These are phyloP conservation scores for Phylloporus sp. DNA, from an alignment of 768 basidiomycete species.

Conservation along the genomic window DNA sequence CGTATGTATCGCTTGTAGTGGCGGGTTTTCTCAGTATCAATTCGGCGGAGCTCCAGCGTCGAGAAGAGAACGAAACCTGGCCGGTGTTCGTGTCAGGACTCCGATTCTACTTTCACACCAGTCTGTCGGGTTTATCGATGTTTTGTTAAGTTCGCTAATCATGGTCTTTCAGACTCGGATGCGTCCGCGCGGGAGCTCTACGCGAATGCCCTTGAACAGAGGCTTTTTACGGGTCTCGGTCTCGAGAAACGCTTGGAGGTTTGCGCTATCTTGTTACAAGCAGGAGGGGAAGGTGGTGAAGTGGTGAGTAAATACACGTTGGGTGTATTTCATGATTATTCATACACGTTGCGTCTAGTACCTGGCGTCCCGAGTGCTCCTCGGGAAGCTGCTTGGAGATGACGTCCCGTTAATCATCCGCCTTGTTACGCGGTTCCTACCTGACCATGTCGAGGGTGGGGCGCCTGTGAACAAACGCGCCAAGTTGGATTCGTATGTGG, in stretches of 20 bases:
- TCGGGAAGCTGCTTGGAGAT: slow-evolving; percentile 47
- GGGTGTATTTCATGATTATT: background rate
- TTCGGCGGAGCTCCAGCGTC: slow-evolving; percentile 41
- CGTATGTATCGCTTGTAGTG: slow-evolving; percentile 32
- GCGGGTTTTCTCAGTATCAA: slow-evolving; percentile 51
- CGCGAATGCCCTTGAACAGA: slow-evolving; percentile 43
- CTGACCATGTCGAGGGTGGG: slow-evolving; percentile 34
- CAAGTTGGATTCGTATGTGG: slow-evolving; percentile 57
- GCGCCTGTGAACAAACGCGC: slow-evolving; percentile 60
- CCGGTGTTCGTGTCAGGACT: slow-evolving; percentile 41
- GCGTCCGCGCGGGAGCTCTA: slow-evolving; percentile 38
- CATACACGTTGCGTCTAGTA: slow-evolving; percentile 30
- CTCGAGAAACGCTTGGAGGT: slow-evolving; percentile 51
- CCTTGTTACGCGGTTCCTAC: slow-evolving; percentile 49
- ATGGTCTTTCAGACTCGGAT: slow-evolving; percentile 34
- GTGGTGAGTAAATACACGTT: slow-evolving; percentile 35
- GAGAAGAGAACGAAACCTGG: slow-evolving; percentile 43
- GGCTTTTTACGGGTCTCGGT: slow-evolving; percentile 51
- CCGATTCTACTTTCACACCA: slow-evolving; percentile 41
- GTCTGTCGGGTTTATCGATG: slow-evolving; percentile 31
- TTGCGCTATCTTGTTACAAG: slow-evolving; percentile 51
- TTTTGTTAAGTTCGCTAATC: background rate
- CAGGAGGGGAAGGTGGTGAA: slow-evolving; percentile 43
- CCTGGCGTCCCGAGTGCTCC: slow-evolving; percentile 42
- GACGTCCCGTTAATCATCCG: slow-evolving; percentile 47